phyloP scores from a whole-genome alignment of 2,329 filamentous ascomycete species.

The Blumeriella jaapii region DNA sequence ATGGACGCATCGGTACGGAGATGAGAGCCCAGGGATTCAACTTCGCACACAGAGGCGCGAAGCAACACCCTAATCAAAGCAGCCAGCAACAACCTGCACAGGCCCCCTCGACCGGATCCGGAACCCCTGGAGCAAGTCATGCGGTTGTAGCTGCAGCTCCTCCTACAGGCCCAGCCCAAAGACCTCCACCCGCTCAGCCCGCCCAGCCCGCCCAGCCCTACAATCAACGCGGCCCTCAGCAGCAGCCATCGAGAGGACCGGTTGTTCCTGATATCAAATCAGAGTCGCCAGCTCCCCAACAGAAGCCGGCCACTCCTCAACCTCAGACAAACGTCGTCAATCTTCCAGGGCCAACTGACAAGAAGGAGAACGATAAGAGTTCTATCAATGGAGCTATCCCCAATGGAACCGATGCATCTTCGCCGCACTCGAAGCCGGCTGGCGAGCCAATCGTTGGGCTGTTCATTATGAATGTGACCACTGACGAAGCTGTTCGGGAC shows the following conservation, averaged over 20 bases:
- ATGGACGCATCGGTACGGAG: constrained; percentile 91
- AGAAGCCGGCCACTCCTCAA: constrained; percentile 38
- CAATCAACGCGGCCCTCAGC: constrained; percentile 21
- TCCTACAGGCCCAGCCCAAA: constrained; percentile 24
- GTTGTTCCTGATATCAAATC: constrained; percentile 22
- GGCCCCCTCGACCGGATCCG: constrained; percentile 27
- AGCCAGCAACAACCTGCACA: constrained; percentile 26
- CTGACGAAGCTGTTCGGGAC: constrained; percentile 70
- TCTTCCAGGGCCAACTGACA: constrained; percentile 29
- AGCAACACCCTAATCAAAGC: constrained; percentile 44
- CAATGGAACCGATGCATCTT: constrained; percentile 39
- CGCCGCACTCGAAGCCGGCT: constrained; percentile 46
- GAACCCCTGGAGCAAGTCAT: constrained; percentile 26
- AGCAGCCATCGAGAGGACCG: constrained; percentile 24
- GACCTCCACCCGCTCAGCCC: constrained; percentile 20
- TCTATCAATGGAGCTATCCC: constrained; percentile 40
- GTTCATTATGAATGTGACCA: constrained; percentile 79
- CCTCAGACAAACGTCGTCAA: constrained; percentile 28
- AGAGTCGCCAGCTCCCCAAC: constrained; percentile 25
- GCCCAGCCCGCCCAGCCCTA: constrained; percentile 16
- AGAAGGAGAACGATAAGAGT: constrained; percentile 47
- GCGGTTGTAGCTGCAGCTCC: constrained; percentile 26
- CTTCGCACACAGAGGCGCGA: constrained; percentile 88
- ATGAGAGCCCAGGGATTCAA: constrained; percentile 99
- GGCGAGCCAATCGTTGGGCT: constrained; percentile 67